Evolutionary conservation across 768 basidiomycete genomes (phyloP).

Genomic region (Punctularia strigosozonata): DNA sequence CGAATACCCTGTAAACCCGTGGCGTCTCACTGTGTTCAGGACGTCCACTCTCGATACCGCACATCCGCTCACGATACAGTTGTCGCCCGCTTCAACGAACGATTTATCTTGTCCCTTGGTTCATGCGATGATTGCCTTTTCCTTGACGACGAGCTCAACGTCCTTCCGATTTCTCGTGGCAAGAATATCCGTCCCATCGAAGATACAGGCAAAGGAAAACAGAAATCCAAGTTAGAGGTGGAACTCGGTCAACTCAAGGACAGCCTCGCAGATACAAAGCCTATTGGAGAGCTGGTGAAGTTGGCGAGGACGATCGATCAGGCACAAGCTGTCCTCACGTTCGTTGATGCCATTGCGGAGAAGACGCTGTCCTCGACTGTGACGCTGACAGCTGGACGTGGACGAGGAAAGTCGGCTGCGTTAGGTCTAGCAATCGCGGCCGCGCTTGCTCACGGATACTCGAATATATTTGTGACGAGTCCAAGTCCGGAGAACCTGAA

Average conservation of each 20-base stretch:
- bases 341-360: slow-evolving; percentile 87
- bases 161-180: slow-evolving; percentile 88
- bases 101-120: slow-evolving; percentile 94
- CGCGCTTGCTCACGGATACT: slow-evolving; percentile 87
- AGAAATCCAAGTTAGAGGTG: slow-evolving; percentile 39
- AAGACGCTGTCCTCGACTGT: slow-evolving; percentile 93
- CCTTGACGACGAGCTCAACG: slow-evolving; percentile 95
- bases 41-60: slow-evolving; percentile 90
- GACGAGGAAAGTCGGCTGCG: slow-evolving; percentile 93
- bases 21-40: slow-evolving; percentile 33
- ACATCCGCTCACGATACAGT: slow-evolving; percentile 85
- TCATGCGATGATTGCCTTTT: slow-evolving; percentile 88
- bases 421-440: slow-evolving; percentile 92
- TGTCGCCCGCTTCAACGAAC: slow-evolving; percentile 94
- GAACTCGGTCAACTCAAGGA: slow-evolving; percentile 75
- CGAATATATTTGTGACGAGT: slow-evolving; percentile 96
- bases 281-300: slow-evolving; percentile 80
- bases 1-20: neutral
- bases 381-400: slow-evolving; percentile 87
- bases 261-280: slow-evolving; percentile 70
- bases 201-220: slow-evolving; percentile 31
- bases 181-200: slow-evolving; percentile 78
- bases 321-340: slow-evolving; percentile 87
- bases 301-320: slow-evolving; percentile 91
- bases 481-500: slow-evolving; percentile 96